Base-by-base conservation (phyloP, 2,329 filamentous ascomycete genomes). In the Hirsutella thompsonii region DNA sequence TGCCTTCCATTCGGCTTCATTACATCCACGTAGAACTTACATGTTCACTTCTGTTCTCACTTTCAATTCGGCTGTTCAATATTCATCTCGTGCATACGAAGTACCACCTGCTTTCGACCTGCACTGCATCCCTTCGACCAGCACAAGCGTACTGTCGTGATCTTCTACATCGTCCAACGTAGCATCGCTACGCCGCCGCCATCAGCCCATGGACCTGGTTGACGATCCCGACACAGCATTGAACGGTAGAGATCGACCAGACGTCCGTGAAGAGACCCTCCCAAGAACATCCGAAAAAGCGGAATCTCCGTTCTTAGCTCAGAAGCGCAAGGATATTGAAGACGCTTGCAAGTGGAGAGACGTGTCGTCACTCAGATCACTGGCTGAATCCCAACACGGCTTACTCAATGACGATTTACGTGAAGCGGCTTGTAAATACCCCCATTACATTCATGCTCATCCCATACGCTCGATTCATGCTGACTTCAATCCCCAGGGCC, bases 371-470 rank as follows among this genome's bases (percentile, higher is more conserved):
- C 67, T 88, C 42, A 67, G 72, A 45, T 53, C 53, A 11, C 64
- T 83, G 45, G 81, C 82, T 32, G 70, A 73, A 39, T 75, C 76
- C 1, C 62, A 67, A 40, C 81, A 79, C n/a, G 83, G 83, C 16
- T 70, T 87, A 46, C 55, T 86, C 42, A 70, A 68, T 18, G 82
- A 88, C 56, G 63, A 68, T 21, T 60, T 92, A 47, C 81, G 89
- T 49, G 74, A 75, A 54, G 65, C 68, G 59, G 87, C 85, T 50
- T 95, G 90, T 93, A 74, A 62, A 84, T 75, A 28, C 46, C 49
- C 29, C 19, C 34, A 62, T 83, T 75, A 29, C 47, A 26, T 49
- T 34, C 20, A 35, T 38, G 37, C 40, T 33, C 37, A 38, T 33
- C 26, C 38, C 38, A 20, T 35, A 20, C 26, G 30, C 19, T 18